Evolutionary conservation across 1,139 yeast genomes (phyloP).

Genomic region (Yamadazyma taylorii): DNA sequence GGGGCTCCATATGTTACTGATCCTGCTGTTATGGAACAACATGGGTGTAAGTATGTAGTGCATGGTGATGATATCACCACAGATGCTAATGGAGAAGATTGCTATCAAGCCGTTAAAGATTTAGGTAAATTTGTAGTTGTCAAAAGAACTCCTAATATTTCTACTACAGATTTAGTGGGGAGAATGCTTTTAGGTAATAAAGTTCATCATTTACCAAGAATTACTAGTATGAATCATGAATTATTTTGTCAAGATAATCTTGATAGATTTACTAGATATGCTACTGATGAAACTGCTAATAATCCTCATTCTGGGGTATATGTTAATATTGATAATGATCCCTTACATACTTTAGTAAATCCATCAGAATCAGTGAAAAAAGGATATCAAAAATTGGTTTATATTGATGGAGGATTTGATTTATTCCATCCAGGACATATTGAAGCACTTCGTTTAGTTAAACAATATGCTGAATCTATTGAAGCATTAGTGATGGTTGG

Average conservation of each 20-base stretch:
- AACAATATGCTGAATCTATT: constrained; percentile 36
- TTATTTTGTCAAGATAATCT: constrained; percentile 36
- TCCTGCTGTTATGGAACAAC: constrained; percentile 71
- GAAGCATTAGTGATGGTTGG: constrained; percentile 63
- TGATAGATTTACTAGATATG: constrained; percentile 52
- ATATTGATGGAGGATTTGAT: constrained; percentile 87
- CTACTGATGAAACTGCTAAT: constrained; percentile 66
- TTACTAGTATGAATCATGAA: constrained; percentile 30
- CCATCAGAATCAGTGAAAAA: constrained; percentile 25
- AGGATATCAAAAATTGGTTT: constrained; percentile 40
- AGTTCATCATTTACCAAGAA: constrained; percentile 52
- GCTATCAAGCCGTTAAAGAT: constrained; percentile 82
- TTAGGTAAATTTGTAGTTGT: constrained; percentile 86
- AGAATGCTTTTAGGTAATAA: constrained; percentile 70
- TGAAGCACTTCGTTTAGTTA: constrained; percentile 55
- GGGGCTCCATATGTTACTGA: constrained; percentile 96
- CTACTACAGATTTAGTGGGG: constrained; percentile 95
- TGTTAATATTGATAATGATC: constrained; percentile 26
- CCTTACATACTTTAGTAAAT: constrained; percentile 33
- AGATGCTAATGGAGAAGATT: constrained; percentile 92
- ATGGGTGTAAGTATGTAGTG: constrained; percentile 82
- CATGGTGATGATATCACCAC: constrained; percentile 98
- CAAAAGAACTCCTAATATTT: constrained; percentile 88
- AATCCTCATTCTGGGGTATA: constrained; percentile 63
- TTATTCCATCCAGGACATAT: constrained; percentile 93